Evolutionary conservation across 2,329 filamentous ascomycete genomes (phyloP).

Genomic region (Diplodia sapinea): DNA sequence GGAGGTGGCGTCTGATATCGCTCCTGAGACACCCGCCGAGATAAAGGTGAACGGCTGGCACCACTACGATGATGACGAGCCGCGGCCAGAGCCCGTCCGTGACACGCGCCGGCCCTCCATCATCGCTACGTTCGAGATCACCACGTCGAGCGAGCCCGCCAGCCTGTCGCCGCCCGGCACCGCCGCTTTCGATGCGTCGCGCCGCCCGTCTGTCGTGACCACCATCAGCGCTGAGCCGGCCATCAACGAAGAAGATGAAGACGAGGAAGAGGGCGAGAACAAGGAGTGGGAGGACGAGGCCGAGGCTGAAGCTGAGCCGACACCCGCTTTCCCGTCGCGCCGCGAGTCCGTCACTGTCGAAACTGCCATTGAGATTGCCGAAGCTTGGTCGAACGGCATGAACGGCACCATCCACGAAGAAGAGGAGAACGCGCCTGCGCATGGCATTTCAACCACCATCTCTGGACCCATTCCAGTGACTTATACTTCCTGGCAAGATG

Average conservation of each 20-base stretch:
- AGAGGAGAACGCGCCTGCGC: background rate
- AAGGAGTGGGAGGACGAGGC: background rate
- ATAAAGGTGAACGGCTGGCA: conserved; percentile 23
- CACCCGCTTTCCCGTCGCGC: background rate
- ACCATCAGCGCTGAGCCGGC: conserved; percentile 26
- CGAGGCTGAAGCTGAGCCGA: background rate
- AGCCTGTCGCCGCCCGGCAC: background rate
- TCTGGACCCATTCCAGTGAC: conserved; percentile 5
- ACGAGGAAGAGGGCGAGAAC: background rate
- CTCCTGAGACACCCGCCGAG: background rate
- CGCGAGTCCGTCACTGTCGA: conserved; percentile 22
- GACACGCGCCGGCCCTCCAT: conserved; percentile 18
- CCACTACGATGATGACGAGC: background rate
- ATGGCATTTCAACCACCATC: conserved; percentile 15
- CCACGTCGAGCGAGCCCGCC: background rate
- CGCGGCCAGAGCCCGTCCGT: background rate
- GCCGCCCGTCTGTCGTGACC: conserved; percentile 20
- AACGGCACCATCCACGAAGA: background rate
- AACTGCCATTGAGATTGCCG: conserved; percentile 17
- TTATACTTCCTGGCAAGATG: background rate
- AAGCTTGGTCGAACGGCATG: too few species aligned
- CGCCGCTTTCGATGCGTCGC: conserved; percentile 6
- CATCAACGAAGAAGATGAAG: conserved; percentile 21
- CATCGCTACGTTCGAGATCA: conserved; percentile 17
- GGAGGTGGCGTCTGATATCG: background rate